Conservation (phyloP, 768 basidiomycete species). For the Suillus americanus region DNA sequence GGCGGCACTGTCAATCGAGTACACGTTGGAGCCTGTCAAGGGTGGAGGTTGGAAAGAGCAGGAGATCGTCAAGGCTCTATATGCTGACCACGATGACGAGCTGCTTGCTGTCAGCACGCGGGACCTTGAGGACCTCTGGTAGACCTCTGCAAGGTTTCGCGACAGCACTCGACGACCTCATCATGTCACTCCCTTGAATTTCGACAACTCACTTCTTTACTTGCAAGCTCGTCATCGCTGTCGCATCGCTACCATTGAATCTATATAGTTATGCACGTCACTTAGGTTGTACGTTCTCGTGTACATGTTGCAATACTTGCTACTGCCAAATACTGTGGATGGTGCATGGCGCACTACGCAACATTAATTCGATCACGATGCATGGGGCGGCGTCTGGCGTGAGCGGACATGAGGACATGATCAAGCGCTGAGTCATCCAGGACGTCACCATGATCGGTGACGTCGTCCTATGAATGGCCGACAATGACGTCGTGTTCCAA, state of each 20-base stretch:
- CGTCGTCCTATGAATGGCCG: background rate
- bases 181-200: background rate
- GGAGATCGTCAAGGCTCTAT: slow-evolving; percentile 35
- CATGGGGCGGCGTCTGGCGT: too few relatives aligned
- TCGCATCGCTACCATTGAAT: background rate
- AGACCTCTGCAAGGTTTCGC: background rate
- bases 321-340: background rate
- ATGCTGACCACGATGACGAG: slow-evolving; percentile 33
- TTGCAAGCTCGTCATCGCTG: background rate
- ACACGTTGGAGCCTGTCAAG: slow-evolving; percentile 68
- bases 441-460: background rate
- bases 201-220: background rate
- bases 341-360: too few relatives aligned
- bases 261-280: background rate
- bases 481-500: background rate
- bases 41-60: slow-evolving; percentile 35
- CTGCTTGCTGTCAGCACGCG: slow-evolving; percentile 25
- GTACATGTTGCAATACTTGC: background rate
- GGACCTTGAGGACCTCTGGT: slow-evolving; percentile 24
- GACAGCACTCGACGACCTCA: too few relatives aligned
- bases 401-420: background rate
- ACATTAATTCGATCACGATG: too few relatives aligned
- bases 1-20: slow-evolving; percentile 85
- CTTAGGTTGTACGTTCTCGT: background rate
- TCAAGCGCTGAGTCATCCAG: background rate